Percentiles rank a stretch among this genome's conserved stretches.
Evolutionary conservation across 2,329 filamentous ascomycete species (phyloP).

Genomic region (Decorospora gaudefroyi): DNA sequence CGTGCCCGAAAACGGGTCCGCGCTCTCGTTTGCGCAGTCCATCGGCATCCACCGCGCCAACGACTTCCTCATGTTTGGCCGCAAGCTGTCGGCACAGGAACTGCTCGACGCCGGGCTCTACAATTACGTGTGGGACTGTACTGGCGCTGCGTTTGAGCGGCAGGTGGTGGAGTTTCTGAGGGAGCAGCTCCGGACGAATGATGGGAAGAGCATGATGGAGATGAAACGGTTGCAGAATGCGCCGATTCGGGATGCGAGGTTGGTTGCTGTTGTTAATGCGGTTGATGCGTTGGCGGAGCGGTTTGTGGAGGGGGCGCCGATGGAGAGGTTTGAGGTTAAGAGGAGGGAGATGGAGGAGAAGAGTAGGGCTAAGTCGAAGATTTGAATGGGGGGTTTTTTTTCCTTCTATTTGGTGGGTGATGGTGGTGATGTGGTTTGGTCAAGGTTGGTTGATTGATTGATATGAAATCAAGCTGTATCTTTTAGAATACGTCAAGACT

Average conservation of each 20-base stretch:
- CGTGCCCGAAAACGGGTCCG: slow-evolving; percentile 56
- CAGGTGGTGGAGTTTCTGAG: slow-evolving; percentile 51
- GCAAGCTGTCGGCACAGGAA: slow-evolving; percentile 52
- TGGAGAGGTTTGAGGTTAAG: slow-evolving; percentile 52
- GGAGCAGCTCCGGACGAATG: slow-evolving; percentile 52
- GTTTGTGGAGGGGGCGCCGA: slow-evolving; percentile 55
- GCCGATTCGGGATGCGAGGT: slow-evolving; percentile 50
- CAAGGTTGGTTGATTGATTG: too few species aligned
- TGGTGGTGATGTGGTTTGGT: neutral
- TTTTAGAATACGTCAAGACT: too few species aligned
- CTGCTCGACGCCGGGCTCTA: slow-evolving; percentile 53
- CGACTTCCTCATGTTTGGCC: slow-evolving; percentile 59
- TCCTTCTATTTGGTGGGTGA: neutral
- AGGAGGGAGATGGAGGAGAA: slow-evolving; percentile 42
- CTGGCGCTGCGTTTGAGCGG: slow-evolving; percentile 49
- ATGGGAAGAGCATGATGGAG: slow-evolving; percentile 60
- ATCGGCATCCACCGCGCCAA: slow-evolving; percentile 58
- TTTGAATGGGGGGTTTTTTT: slow-evolving; percentile 14
- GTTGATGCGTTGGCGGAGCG: slow-evolving; percentile 56
- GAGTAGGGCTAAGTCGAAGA: slow-evolving; percentile 40
- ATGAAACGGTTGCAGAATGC: slow-evolving; percentile 57
- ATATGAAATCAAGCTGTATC: too few species aligned
- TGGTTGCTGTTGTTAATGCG: slow-evolving; percentile 55
- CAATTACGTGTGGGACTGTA: slow-evolving; percentile 52
- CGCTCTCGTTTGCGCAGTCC: slow-evolving; percentile 53